phyloP scores from a whole-genome alignment of 495 filamentous ascomycete species.

The Lineolata rhizophorae region DNA sequence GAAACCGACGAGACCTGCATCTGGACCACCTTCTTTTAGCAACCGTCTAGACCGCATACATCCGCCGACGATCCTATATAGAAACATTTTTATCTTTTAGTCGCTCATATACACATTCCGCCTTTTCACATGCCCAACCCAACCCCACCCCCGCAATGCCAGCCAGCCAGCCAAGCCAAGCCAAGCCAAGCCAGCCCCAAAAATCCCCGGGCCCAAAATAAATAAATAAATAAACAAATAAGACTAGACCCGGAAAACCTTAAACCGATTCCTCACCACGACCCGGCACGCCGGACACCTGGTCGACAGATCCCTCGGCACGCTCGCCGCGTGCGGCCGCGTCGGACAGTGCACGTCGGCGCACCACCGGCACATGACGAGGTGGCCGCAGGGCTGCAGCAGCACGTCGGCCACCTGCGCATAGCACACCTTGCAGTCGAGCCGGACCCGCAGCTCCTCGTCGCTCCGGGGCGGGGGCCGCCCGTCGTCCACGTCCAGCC shows the following conservation, averaged over 20 bases:
- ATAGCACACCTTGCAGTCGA: conserved; percentile 34
- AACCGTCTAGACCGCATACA: no score
- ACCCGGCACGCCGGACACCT: conserved; percentile 20
- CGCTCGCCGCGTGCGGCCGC: conserved; percentile 9
- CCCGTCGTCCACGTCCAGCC: conserved; percentile 17
- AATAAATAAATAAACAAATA: neutral
- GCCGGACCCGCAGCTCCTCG: conserved; percentile 24
- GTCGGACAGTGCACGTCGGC: conserved; percentile 14
- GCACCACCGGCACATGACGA: conserved; percentile 28
- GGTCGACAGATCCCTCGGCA: conserved; percentile 6
- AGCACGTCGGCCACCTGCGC: conserved; percentile 30
- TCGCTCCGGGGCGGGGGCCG: conserved; percentile 25
- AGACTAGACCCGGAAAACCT: neutral
- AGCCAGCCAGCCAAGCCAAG: neutral
- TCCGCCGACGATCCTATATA: no score
- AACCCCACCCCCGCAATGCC: neutral
- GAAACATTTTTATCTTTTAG: no score
- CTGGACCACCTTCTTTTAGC: no score
- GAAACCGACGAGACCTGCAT: no score
- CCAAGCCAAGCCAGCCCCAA: neutral
- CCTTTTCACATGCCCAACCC: no score
- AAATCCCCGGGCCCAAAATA: neutral
- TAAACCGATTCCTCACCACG: conserved; percentile 11
- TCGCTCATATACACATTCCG: no score
- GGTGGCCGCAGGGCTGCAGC: conserved; percentile 32